These are phyloP conservation scores for Trichosporon ovoides DNA, from an alignment of 1,284 basidiomycete genomes.

Conservation along the genomic window DNA sequence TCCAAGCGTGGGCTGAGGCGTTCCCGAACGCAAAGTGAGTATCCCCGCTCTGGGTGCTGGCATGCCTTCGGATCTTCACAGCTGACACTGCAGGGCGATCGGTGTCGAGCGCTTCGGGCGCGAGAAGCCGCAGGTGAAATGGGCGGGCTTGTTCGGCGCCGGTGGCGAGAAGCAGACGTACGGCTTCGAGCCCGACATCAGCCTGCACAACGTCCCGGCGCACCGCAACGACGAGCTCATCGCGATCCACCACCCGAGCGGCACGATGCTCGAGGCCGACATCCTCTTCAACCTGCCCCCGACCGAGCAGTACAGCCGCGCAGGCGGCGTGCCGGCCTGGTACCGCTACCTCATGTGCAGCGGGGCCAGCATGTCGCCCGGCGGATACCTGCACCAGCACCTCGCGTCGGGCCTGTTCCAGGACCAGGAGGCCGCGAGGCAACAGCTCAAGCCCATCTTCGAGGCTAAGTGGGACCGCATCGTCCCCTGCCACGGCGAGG, in stretches of 20 bases:
- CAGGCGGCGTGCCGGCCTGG: conserved; percentile 53
- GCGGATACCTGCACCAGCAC: conserved; percentile 58
- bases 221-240: conserved; percentile 82
- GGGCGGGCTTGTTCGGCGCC: conserved; percentile 45
- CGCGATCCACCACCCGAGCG: conserved; percentile 73
- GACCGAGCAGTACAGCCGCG: conserved; percentile 67
- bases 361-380: conserved; percentile 54
- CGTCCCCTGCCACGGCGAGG: conserved; percentile 85
- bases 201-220: conserved; percentile 66
- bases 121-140: conserved; percentile 49
- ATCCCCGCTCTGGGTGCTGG: too few relatives aligned
- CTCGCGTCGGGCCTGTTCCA: conserved; percentile 55
- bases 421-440: conserved; percentile 55
- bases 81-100: conserved; percentile 41
- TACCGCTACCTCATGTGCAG: conserved; percentile 26
- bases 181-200: conserved; percentile 71
- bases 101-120: conserved; percentile 49
- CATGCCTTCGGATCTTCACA: not conserved
- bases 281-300: conserved; percentile 83
- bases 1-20: conserved; percentile 51
- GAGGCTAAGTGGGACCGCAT: conserved; percentile 71
- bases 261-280: conserved; percentile 79
- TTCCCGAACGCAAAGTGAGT: conserved; percentile 67
- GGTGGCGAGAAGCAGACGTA: conserved; percentile 53
- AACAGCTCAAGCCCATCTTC: conserved; percentile 36